Conservation (phyloP, 2,329 filamentous ascomycete genomes). For the Aspergillus puulaauensis region DNA sequence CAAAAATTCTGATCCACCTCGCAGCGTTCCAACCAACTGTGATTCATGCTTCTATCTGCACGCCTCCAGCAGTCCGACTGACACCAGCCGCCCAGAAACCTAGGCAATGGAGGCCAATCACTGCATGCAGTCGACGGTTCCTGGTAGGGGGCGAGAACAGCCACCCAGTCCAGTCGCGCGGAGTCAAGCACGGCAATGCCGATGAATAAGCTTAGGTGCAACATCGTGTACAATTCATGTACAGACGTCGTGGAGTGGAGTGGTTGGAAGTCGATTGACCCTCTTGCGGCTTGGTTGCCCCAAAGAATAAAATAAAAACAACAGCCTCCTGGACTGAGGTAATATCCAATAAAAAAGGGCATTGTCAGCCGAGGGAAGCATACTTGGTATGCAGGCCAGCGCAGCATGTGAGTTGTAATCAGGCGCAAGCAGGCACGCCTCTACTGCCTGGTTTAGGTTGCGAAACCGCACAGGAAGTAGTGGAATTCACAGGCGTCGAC, state of each 20-base stretch:
- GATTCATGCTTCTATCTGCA: constrained; percentile 10
- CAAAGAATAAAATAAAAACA: neutral
- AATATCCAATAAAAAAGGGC: constrained; percentile 17
- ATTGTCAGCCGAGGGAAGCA: constrained; percentile 9
- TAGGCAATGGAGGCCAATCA: constrained; percentile 19
- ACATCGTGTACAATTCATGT: constrained; percentile 14
- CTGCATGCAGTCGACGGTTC: constrained; percentile 14
- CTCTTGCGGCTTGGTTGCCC: constrained; percentile 4
- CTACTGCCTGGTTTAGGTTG: constrained; percentile 20
- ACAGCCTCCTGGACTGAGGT: constrained; percentile 13
- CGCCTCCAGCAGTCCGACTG: constrained; percentile 19
- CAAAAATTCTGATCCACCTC: constrained; percentile 34
- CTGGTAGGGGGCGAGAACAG: constrained; percentile 15
- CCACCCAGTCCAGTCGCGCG: constrained; percentile 4
- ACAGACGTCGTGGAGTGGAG: constrained; percentile 1
- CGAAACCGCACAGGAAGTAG: constrained; percentile 17
- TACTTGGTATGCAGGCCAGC: constrained; percentile 21
- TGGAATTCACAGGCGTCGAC: constrained; percentile 13
- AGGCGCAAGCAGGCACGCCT: constrained; percentile 11
- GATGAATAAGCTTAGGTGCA: constrained; percentile 22
- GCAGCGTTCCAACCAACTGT: constrained; percentile 24
- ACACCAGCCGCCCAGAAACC: constrained; percentile 19
- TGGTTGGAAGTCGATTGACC: constrained; percentile 10
- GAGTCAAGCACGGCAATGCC: constrained; percentile 9
- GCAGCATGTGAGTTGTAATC: constrained; percentile 32